phyloP scores from a whole-genome alignment of 2,329 filamentous ascomycete genomes.

The Calonectria henricotiae region DNA sequence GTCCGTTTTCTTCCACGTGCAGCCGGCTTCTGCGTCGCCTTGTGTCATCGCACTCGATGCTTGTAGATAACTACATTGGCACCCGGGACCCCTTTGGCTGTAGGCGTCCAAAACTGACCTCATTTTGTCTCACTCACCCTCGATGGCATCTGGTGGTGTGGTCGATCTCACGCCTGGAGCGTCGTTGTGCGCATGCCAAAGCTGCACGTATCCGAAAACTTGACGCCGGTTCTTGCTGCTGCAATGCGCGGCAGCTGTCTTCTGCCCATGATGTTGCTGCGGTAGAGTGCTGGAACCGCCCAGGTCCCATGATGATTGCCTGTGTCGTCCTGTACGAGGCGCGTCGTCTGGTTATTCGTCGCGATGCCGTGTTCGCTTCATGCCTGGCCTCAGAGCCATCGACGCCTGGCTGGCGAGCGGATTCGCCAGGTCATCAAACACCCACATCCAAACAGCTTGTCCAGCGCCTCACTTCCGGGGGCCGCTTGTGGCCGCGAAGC shows the following conservation, averaged over 20 bases:
- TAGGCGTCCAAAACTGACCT: conserved; percentile 45
- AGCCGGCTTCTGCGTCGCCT: conserved; percentile 23
- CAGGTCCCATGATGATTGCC: conserved; percentile 35
- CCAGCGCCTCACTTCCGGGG: conserved; percentile 43
- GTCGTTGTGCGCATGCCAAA: conserved; percentile 38
- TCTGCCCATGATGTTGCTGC: conserved; percentile 40
- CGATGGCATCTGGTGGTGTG: conserved; percentile 41
- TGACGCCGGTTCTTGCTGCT: conserved; percentile 49
- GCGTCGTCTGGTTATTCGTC: conserved; percentile 11
- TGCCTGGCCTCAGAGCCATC: conserved; percentile 43
- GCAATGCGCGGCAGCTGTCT: conserved; percentile 43
- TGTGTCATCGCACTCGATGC: conserved; percentile 38
- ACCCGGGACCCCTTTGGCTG: conserved; percentile 26
- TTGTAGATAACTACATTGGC: conserved; percentile 31
- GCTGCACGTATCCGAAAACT: conserved; percentile 51
- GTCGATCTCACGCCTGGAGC: conserved; percentile 46
- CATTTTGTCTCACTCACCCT: conserved; percentile 43
- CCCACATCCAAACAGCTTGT: conserved; percentile 29
- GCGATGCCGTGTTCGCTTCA: conserved; percentile 13
- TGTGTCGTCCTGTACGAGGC: conserved; percentile 17
- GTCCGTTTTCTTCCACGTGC: conserved; percentile 22
- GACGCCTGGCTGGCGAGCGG: conserved; percentile 9
- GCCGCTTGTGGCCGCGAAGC: conserved; percentile 29
- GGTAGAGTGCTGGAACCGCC: conserved; percentile 9
- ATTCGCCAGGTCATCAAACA: conserved; percentile 28